Evolutionary conservation across 768 basidiomycete genomes (phyloP), one percentile per base, ranked within the genome.

Genomic region (Calocera viscosa): DNA sequence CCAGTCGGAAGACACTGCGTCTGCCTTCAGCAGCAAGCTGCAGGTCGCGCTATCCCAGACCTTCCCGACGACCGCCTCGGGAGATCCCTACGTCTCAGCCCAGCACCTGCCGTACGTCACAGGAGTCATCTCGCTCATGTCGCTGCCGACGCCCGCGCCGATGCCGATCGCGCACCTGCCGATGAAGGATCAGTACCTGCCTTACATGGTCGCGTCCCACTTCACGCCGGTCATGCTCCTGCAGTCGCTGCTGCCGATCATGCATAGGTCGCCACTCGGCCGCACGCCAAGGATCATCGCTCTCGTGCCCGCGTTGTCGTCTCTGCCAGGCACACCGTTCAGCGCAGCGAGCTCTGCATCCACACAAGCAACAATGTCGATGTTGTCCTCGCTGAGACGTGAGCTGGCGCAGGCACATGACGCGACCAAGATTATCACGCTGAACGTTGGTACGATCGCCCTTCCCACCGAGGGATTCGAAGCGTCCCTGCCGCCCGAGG

Each of bases 91-190:
- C 53, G 30, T 60, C 30, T 60, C 53, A 2, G 53, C 53, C 53
- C 53, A 60, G 30, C 53, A 60, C 53, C 24, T 60, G 26, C 53
- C 53, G 16, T 60, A 60, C 26, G 53, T 60, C 24, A 60, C 53
- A 14, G 53, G 53, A 11, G 53, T 60, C 53, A 32, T 60, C 2
- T 60, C 53, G 5, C 53, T 60, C 53, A 26, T 60, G 26, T 60
- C 53, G 14, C 30, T 60, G 5, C 53, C 53, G 7, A 28, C 53
- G 11, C 53, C 53, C 30, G 53, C 53, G 11, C 53, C 53, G 7
- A 32, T 26, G 53, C 53, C 53, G 10, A 19, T 60, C 53, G 26
- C 24, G 24, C 53, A 60, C 53, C 53, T 60, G 26, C 53, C 53
- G 22, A 60, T 60, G 53, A 60, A 14, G 30, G 53, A 60, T 3